Base-by-base conservation (phyloP, 139 green algal species). In the Eudorina sp. region DNA sequence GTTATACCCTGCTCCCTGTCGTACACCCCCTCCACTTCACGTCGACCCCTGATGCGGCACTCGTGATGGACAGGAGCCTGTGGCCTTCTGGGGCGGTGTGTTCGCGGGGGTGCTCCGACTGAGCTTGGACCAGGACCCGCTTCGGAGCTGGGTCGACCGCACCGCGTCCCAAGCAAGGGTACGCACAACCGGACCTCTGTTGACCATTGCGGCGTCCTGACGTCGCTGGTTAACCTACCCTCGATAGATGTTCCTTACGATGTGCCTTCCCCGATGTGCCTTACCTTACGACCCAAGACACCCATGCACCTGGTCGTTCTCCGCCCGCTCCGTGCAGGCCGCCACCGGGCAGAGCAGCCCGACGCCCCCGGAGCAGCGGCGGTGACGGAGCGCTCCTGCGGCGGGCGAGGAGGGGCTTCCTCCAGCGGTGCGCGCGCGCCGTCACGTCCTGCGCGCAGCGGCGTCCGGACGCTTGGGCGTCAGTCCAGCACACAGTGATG, bases 31-130 rank as follows among this genome's bases (percentile, higher is more conserved):
- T n/a, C n/a, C n/a, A n/a, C n/a, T n/a, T n/a, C n/a, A n/a, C n/a
- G n/a, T n/a, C n/a, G n/a, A n/a, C n/a, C n/a, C n/a, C n/a, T n/a
- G n/a, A n/a, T n/a, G n/a, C n/a, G n/a, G n/a, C n/a, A n/a, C n/a
- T n/a, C n/a, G n/a, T n/a, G n/a, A n/a, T n/a, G n/a, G n/a, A 53
- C 76, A 94, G 92, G 92, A 94, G 77, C 92, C 92, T 5, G 66
- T 93, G 25, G 90, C 92, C 1, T 94, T 94, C 43, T 91, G 79
- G 80, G 92, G 92, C 31, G 92, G 92, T 21, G 19, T 91, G 7
- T 89, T 93, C 68, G 92, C 92, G 31, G 92, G 92, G 5, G 74
- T 89, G 1, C 76, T 94, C 14, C 58, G 82, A 0, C 70, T 94
- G 16, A 90, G 73, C 40, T 70, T 94, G 69, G 46, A 90, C 4